Conservation (phyloP, 805 yeast species). For the Tetrapisispora pingtungensis region DNA sequence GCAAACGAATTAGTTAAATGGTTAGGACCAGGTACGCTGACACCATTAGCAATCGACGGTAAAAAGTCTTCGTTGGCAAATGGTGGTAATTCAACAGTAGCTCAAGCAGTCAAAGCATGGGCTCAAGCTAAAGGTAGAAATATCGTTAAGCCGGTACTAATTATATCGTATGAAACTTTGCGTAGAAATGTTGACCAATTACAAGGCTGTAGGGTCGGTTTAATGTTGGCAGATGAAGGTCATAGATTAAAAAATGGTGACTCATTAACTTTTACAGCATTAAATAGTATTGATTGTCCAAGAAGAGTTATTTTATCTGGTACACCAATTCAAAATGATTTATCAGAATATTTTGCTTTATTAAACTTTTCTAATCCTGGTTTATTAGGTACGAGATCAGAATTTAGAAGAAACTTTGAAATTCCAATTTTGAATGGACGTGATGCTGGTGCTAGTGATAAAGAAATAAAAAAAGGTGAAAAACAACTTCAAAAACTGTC, state of each 20-base stretch:
- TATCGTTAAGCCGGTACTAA: constrained; percentile 85
- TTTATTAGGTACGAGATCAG: constrained; percentile 69
- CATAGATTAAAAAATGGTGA: constrained; percentile 83
- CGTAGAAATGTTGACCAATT: constrained; percentile 74
- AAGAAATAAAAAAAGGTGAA: constrained; percentile 62
- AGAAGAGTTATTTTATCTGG: constrained; percentile 91
- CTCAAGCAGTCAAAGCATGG: constrained; percentile 67
- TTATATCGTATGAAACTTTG: constrained; percentile 88
- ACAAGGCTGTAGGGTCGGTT: constrained; percentile 70
- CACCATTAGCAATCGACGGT: constrained; percentile 89
- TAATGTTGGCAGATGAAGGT: constrained; percentile 80
- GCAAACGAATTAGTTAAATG: constrained; percentile 92
- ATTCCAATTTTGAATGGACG: constrained; percentile 71
- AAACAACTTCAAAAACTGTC: constrained; percentile 60
- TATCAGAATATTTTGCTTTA: constrained; percentile 85
- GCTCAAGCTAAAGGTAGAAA: constrained; percentile 79
- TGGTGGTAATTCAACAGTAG: constrained; percentile 45
- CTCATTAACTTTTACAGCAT: constrained; percentile 78
- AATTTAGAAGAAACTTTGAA: constrained; percentile 81
- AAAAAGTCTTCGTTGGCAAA: constrained; percentile 51
- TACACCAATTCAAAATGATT: constrained; percentile 93
- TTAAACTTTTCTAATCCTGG: constrained; percentile 93
- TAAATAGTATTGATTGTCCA: constrained; percentile 72
- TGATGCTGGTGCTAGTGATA: constrained; percentile 80
- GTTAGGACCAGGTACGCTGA: constrained; percentile 85